These are phyloP conservation scores for Pinus taeda DNA, from an alignment of 75 land plant species.

Conservation along the genomic window DNA sequence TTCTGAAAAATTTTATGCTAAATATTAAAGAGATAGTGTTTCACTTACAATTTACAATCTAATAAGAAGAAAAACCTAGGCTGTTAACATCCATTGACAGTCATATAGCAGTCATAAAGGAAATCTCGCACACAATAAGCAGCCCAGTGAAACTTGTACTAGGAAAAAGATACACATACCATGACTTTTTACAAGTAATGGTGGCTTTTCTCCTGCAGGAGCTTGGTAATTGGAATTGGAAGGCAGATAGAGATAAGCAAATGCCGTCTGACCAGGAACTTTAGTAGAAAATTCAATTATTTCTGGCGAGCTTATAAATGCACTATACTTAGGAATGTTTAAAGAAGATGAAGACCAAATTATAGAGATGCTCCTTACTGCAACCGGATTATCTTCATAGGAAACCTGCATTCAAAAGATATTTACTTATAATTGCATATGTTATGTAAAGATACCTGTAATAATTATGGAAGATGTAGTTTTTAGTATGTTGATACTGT, in stretches of 20 bases:
- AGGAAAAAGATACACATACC: slow-evolving; percentile 35
- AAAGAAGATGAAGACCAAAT: slow-evolving; percentile 78
- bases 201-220: slow-evolving; percentile 78
- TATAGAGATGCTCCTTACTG: slow-evolving; percentile 40
- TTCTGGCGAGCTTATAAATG: slow-evolving; percentile 78
- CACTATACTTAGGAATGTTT: slow-evolving; percentile 37
- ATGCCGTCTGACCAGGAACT: slow-evolving; percentile 73
- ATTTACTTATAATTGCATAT: not conserved
- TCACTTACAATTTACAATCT: not conserved
- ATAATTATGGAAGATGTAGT: not conserved
- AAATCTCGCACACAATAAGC: not conserved
- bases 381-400: slow-evolving; percentile 30
- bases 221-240: slow-evolving; percentile 55
- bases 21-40: not conserved
- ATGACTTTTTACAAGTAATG: slow-evolving; percentile 80
- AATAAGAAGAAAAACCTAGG: not conserved
- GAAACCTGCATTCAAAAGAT: slow-evolving; percentile 41
- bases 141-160: not conserved
- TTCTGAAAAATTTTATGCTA: not conserved
- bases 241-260: slow-evolving; percentile 96
- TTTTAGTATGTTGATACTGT: not conserved
- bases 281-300: slow-evolving; percentile 85
- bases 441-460: not conserved
- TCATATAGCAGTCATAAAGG: not conserved
- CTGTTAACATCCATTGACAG: not conserved